Evolutionary conservation across 2,329 filamentous ascomycete genomes (phyloP).

Genomic region (Phialophora expanda): DNA sequence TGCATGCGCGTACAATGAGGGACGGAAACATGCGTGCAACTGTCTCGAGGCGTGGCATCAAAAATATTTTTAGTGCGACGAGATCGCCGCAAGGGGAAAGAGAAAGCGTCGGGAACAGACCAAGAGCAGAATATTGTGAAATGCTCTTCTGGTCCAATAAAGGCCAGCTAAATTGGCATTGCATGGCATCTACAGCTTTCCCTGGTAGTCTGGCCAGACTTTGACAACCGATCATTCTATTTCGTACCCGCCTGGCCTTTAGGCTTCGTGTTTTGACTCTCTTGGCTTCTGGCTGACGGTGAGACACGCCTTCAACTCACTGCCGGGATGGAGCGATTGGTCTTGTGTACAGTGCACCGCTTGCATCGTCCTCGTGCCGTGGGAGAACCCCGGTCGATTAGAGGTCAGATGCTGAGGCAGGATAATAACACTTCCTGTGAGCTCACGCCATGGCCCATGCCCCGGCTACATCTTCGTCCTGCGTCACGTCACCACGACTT

Average conservation of each 20-base stretch:
- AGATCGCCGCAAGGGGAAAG: background rate
- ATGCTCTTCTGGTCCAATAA: slow-evolving; percentile 45
- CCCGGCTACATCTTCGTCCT: background rate
- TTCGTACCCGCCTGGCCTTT: background rate
- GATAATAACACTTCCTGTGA: background rate
- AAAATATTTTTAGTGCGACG: background rate
- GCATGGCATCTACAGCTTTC: background rate
- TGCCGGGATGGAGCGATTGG: background rate
- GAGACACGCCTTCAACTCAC: background rate
- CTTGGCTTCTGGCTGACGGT: too few species aligned
- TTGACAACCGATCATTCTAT: background rate
- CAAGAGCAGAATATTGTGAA: slow-evolving; percentile 60
- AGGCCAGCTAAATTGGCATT: background rate
- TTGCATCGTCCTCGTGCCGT: background rate
- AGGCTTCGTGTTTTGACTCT: background rate
- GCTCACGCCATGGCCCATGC: background rate
- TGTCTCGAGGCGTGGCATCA: background rate
- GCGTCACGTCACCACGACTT: background rate
- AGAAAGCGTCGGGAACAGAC: slow-evolving; percentile 10
- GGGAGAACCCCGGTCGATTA: too few species aligned
- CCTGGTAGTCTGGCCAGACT: background rate
- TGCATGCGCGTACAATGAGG: too few species aligned
- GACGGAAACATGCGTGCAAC: background rate
- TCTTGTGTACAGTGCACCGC: background rate
- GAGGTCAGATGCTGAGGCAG: too few species aligned